Base-by-base conservation (phyloP, 768 basidiomycete species). In the Trametopsis cervina region DNA sequence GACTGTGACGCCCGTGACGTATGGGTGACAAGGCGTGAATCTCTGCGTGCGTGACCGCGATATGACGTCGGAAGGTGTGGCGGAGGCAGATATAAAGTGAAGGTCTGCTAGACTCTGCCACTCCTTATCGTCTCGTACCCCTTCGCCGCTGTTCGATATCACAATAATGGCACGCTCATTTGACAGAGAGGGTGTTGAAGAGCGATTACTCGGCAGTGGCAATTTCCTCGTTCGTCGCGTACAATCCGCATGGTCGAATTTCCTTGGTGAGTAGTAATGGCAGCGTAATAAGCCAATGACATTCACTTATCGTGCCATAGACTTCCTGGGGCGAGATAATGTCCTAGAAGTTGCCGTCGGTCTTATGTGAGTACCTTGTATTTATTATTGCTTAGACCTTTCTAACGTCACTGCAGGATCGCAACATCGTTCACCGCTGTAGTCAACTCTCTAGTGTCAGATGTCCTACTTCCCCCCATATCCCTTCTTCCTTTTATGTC, bases 261-360 rank as follows among this genome's bases (percentile, higher is more conserved):
- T 52, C 46, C 26, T 52, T 22, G 51, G 51, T 48, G 35, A 27
- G 46, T 40, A 42, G 35, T 24, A 20, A 15, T 51, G 4, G 43
- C 4, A 26, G 20, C 4, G 4, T 7, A 12, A 24, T 4, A 6
- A 27, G 3, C 23, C 25, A 23, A 10, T 4, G n/a, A 21, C n/a
- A 15, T 42, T 9, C 11, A 22, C 29, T 33, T 13, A 17, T 15
- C 5, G n/a, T 5, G 26, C 6, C 17, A 18, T 40, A 55, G 54
- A 56, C 40, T 56, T 56, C 38, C 23, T 52, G n/a, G 48, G 54
- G n/a, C 44, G 73, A 7, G 73, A 75, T 44, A 73, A 69, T 54
- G 72, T 75, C 9, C 61, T 75, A 2, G 72, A 75, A 53, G 70
- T 75, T 27, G 70, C 72, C 11, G 63, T 73, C 38, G 72, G 72